Base-by-base conservation (phyloP, 2,329 filamentous ascomycete genomes). In the Thielaviopsis populi region DNA sequence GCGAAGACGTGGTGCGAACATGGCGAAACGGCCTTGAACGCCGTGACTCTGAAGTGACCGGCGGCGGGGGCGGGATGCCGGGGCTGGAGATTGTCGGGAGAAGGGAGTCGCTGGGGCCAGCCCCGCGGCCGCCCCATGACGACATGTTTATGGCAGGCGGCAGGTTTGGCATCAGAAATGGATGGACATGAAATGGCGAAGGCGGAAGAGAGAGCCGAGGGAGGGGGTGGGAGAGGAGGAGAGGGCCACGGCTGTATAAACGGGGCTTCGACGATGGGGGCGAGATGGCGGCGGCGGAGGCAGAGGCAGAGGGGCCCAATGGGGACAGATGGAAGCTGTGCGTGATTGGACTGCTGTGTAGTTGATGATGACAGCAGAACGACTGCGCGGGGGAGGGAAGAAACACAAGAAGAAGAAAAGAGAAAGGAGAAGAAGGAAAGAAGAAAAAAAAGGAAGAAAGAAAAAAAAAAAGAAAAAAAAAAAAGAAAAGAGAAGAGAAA, bases 1-100 rank as follows among this genome's bases (percentile, higher is more conserved):
- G 79, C 50, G 79, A 76, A 48, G 81, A 82, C 6, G 79, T 81
- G 7, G 79, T 79, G 65, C 80, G 75, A 59, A 70, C 70, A 72
- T 79, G 76, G 27, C 74, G 71, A 61, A 70, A 64, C n/a, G 65
- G 59, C 53, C 59, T 59, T 41, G 50, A 58, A 33, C 59, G 59
- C 66, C 71, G 72, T 40, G 74, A 71, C 54, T 71, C 70, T 60
- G 74, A 72, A 19, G 67, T 62, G 17, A 71, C 72, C 22, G 67
- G 63, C 3, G 64, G 24, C 33, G 63, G 64, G 6, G 66, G 40
- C 41, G 63, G 64, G 30, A 63, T 33, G 37, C 64, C 66, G 60
- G 64, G 60, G 50, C 60, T 66, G 7, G 62, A 61, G 41, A 66
- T 62, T 17, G 66, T 62, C 17, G 67, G 66, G 24, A 66, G 46